Evolutionary conservation across 148 eudicot species (phyloP).

Genomic region (Camellia granthamiana): DNA sequence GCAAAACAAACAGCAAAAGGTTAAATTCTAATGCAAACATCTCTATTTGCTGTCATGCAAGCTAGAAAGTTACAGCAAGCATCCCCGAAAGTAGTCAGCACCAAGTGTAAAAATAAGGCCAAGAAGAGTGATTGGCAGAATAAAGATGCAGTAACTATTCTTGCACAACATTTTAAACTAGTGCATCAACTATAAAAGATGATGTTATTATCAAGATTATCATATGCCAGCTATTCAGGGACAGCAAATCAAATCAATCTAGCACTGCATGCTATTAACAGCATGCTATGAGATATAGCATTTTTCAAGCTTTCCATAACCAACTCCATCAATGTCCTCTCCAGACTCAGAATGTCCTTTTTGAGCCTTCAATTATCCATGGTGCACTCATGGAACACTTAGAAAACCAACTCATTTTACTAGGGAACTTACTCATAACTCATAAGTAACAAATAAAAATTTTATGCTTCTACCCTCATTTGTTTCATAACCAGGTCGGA

Average conservation of each 20-base stretch:
- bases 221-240: neutral
- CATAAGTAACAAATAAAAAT: too few species aligned
- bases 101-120: neutral
- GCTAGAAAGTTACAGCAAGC: neutral
- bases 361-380: neutral
- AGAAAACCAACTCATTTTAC: too few species aligned
- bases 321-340: neutral
- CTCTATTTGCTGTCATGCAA: neutral
- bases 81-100: neutral
- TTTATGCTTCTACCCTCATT: neutral
- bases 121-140: neutral
- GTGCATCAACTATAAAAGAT: neutral
- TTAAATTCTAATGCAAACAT: constrained; percentile 8
- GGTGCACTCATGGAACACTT: neutral
- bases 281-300: neutral
- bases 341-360: neutral
- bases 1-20: constrained; percentile 26
- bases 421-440: too few species aligned
- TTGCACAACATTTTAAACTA: neutral
- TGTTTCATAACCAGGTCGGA: neutral
- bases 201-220: neutral
- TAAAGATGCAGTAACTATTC: neutral
- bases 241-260: neutral
- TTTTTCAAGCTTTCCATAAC: neutral
- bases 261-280: neutral